Evolutionary conservation across 176 grass and related monocot species (phyloP).

Genomic region (Zizania latifolia): DNA sequence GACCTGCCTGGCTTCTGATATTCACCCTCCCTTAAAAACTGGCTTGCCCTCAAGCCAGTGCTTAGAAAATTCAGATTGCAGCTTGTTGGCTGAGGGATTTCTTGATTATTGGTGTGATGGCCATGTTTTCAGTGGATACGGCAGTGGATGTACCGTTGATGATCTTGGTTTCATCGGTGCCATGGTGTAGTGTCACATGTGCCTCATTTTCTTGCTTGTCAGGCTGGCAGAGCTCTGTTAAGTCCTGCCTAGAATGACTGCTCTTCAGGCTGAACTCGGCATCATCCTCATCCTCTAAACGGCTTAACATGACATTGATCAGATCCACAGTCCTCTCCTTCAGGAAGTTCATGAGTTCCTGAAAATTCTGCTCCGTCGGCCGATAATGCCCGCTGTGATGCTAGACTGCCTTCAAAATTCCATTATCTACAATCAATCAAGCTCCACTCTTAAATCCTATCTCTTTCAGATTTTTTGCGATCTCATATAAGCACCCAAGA

Average conservation of each 20-base stretch:
- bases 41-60: too few relatives aligned
- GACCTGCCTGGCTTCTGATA: too few relatives aligned
- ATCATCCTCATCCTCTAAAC: slow-evolving; percentile 27
- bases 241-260: slow-evolving; percentile 23
- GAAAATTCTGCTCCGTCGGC: slow-evolving; percentile 61
- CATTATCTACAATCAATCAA: too few relatives aligned
- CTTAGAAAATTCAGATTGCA: too few relatives aligned
- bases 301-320: slow-evolving; percentile 35
- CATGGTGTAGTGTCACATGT: neutral
- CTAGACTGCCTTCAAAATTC: slow-evolving; percentile 68
- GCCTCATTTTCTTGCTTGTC: neutral
- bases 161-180: neutral
- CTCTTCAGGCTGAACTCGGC: slow-evolving; percentile 19
- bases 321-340: slow-evolving; percentile 52
- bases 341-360: slow-evolving; percentile 64
- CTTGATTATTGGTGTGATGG: neutral
- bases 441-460: slow-evolving; percentile 73
- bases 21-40: too few relatives aligned
- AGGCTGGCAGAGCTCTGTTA: slow-evolving; percentile 10
- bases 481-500: slow-evolving; percentile 50
- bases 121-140: neutral
- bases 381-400: slow-evolving; percentile 70
- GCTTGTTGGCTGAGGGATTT: neutral
- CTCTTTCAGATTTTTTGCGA: slow-evolving; percentile 72
- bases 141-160: neutral